Base-by-base conservation (phyloP, 208 protist species). In the Acanthamoeba culbertsoni region DNA sequence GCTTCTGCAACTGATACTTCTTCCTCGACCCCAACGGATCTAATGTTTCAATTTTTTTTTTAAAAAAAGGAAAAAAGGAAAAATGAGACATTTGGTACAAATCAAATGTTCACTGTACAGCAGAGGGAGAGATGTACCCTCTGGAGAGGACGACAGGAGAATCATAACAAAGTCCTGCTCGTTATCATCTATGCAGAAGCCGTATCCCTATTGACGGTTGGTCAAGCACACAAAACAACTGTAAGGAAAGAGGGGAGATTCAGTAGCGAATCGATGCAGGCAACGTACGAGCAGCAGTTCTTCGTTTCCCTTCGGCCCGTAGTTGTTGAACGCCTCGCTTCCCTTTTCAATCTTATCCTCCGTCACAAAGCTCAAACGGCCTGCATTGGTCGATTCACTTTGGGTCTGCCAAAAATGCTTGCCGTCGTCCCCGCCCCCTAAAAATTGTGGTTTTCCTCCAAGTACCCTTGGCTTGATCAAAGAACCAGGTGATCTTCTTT, bases 131-230 rank as follows among this genome's bases (percentile, higher is more conserved):
- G 28, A 16, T 51, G 4, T 43, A 79, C 68, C 68, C 12, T 33
- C 68, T 20, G 35, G 40, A 1, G 68, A 79, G 68, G 48, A 79
- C 18, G 68, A 79, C 40, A 79, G 68, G 33, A 14, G 33, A 8
- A 79, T 79, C 68, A 79, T 79, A 42, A 79, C 68, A 28, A 51
- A 79, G 68, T 79, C 68, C 68, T 79, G 68, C 31, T 79, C 68
- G 20, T 79, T 79, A 28, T 45, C 68, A 18, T 79, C 68, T 14
- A 79, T 79, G 68, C 68, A 79, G 33, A 79, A 79, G 40, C 68
- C 68, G n/a, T 79, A 79, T 14, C 68, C 68, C 68, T 79, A 28
- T 6, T 48, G 5, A 5, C 1, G 31, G 2, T 68, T 3, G 26
- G 33, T 7, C 18, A 55, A 55, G 18, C 8, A 55, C 48, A 55